Conservation (phyloP, 129 eudicot species). For the Pseudognaphalium luteoalbum region DNA sequence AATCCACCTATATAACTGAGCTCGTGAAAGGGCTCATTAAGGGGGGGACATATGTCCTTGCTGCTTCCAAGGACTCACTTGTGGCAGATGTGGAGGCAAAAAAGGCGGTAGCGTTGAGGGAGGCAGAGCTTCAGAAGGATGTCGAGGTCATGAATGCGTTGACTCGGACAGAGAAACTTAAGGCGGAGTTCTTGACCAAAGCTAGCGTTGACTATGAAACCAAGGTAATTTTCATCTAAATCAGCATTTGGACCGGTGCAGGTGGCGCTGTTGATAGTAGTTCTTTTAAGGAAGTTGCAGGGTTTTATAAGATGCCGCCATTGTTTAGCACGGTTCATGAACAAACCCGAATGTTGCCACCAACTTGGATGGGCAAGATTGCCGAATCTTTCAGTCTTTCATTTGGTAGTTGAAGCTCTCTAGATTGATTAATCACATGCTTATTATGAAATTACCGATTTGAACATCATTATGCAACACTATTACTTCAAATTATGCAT, state of each 20-base stretch:
- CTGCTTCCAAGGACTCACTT: too few species aligned
- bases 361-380: constrained; percentile 40
- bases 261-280: constrained; percentile 14
- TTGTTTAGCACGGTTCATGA: constrained; percentile 38
- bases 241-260: constrained; percentile 27
- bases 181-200: constrained; percentile 19
- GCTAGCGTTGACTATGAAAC: constrained; percentile 33
- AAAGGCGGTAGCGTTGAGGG: too few species aligned
- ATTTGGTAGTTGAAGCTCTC: not conserved
- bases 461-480: constrained; percentile 20
- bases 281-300: constrained; percentile 35
- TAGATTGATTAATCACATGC: too few species aligned
- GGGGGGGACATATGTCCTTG: too few species aligned
- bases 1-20: too few species aligned
- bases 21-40: too few species aligned
- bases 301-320: constrained; percentile 25
- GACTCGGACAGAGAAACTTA: constrained; percentile 31
- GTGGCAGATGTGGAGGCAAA: too few species aligned
- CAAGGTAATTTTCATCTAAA: constrained; percentile 25
- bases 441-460: not conserved
- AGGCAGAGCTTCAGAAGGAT: too few species aligned
- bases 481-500: too few species aligned
- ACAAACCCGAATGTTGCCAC: constrained; percentile 41
- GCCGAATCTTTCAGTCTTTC: not conserved
- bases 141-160: too few species aligned